These are phyloP conservation scores for Raphanus sativus DNA, from an alignment of 345 rosid genomes.

Conservation along the genomic window DNA sequence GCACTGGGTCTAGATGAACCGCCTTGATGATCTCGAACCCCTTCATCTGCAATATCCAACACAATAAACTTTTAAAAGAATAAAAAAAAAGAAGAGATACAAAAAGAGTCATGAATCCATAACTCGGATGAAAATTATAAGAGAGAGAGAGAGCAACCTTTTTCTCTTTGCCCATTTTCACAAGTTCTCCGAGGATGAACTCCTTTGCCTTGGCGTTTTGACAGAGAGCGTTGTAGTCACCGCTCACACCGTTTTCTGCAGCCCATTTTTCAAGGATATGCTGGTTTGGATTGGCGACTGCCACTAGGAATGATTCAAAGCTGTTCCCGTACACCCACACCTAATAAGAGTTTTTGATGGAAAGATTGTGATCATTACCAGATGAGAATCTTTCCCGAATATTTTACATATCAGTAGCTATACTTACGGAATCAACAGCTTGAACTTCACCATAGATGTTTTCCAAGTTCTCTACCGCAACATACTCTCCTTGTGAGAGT, in stretches of 20 bases:
- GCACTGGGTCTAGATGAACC: conserved; percentile 76
- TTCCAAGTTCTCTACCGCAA: conserved; percentile 87
- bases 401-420: neutral
- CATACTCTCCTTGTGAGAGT: conserved; percentile 93
- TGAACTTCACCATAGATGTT: conserved; percentile 61
- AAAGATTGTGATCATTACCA: conserved; percentile 8
- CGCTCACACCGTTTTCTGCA: conserved; percentile 50
- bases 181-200: conserved; percentile 60
- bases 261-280: conserved; percentile 72
- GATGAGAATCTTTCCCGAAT: neutral
- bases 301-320: conserved; percentile 75
- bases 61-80: neutral
- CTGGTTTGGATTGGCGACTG: conserved; percentile 68
- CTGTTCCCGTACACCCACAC: conserved; percentile 93
- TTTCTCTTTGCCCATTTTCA: conserved; percentile 64
- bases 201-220: conserved; percentile 62
- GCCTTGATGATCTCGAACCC: conserved; percentile 77
- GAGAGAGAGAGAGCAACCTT: conserved; percentile 44
- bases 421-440: conserved; percentile 66
- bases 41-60: conserved; percentile 56
- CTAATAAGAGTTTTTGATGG: conserved; percentile 35
- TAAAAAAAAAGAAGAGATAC: neutral
- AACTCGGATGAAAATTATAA: neutral
- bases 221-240: conserved; percentile 61
- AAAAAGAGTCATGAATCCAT: neutral